Base-by-base conservation (phyloP, 805 yeast species). In the Sporopachydermia lactativora region DNA sequence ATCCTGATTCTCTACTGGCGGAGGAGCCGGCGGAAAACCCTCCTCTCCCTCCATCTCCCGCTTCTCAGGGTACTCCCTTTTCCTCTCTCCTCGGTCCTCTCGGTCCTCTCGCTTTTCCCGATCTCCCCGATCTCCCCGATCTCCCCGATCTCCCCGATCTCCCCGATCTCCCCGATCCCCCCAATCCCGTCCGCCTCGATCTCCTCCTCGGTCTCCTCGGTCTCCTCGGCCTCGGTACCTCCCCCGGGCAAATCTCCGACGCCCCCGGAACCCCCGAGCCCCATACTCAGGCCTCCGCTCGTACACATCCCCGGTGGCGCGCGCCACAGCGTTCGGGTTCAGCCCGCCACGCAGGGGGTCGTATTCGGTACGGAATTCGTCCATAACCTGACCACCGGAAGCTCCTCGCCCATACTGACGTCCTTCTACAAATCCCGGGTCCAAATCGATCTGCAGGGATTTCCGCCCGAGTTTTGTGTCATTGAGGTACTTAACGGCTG, bases 341-440 rank as follows among this genome's bases (percentile, higher is more conserved):
- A 16, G 46, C 44, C 63, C 71, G 41, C 64, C 72, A 49, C 69
- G 47, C 18, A 67, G 68, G 0, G 70, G 60, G 43, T 64, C 70
- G 40, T 55, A 64, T 41, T 63, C 68, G 28, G 56, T 60, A 41
- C 70, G 42, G 41, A 54, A 55, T 55, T 84, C 95, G 52, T 81
- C 88, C 39, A 80, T 64, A 1, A 79, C 86, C 57, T 92, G 98
- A 2, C 96, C 97, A 43, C 98, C 98, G 45, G 74, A 77, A 13
- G 72, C 69, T 37, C 97, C 97, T 52, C 98, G 71, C 15, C 98
- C 98, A 54, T 77, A 92, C 55, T 92, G 97, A 48, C 98, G 69
- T 1, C 98, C 98, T 50, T 89, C 96, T 46, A 72, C 75, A 56
- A 89, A 92, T 0, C 98, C 98, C 0, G 96, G 96, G 54, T 92